These are phyloP conservation scores for Ophiostoma fasciatum DNA, from an alignment of 2,329 filamentous ascomycete genomes.

Conservation along the genomic window DNA sequence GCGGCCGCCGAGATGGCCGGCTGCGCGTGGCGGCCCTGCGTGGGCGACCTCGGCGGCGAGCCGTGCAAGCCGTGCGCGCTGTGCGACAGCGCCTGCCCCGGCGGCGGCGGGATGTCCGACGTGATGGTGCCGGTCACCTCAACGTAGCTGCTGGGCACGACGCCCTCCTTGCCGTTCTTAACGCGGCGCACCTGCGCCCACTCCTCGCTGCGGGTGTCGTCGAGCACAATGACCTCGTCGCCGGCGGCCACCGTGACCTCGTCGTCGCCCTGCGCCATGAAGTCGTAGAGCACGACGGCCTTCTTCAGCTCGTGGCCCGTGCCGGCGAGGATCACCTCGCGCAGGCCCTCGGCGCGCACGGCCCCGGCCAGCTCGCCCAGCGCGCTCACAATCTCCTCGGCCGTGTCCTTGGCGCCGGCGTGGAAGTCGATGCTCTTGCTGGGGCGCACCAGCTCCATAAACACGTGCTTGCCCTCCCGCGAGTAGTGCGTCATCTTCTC, in stretches of 20 bases:
- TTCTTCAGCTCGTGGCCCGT: slow-evolving; percentile 58
- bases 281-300: slow-evolving; percentile 82
- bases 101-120: slow-evolving; percentile 20
- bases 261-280: slow-evolving; percentile 90
- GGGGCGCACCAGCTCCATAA: slow-evolving; percentile 79
- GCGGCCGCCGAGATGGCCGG: slow-evolving; percentile 31
- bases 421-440: slow-evolving; percentile 96
- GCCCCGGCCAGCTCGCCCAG: slow-evolving; percentile 83
- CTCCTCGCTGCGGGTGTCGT: slow-evolving; percentile 85
- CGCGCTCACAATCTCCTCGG: slow-evolving; percentile 77
- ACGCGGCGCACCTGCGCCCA: slow-evolving; percentile 94
- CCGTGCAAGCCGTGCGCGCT: too few species aligned
- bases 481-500: slow-evolving; percentile 97
- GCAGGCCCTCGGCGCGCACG: slow-evolving; percentile 64
- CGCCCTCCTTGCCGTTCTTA: slow-evolving; percentile 87
- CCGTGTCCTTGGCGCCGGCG: slow-evolving; percentile 92
- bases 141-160: slow-evolving; percentile 92
- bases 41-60: slow-evolving; percentile 4
- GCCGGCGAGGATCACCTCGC: slow-evolving; percentile 74
- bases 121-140: slow-evolving; percentile 62
- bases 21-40: too few species aligned
- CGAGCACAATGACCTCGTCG: slow-evolving; percentile 81
- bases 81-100: too few species aligned
- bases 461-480: slow-evolving; percentile 94
- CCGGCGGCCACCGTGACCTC: slow-evolving; percentile 84